A percentile compares a stretch with the other conserved stretches of the same genome.
These are phyloP conservation scores for Chlorella sp. DNA, from an alignment of 139 green algal species.

Conservation along the genomic window DNA sequence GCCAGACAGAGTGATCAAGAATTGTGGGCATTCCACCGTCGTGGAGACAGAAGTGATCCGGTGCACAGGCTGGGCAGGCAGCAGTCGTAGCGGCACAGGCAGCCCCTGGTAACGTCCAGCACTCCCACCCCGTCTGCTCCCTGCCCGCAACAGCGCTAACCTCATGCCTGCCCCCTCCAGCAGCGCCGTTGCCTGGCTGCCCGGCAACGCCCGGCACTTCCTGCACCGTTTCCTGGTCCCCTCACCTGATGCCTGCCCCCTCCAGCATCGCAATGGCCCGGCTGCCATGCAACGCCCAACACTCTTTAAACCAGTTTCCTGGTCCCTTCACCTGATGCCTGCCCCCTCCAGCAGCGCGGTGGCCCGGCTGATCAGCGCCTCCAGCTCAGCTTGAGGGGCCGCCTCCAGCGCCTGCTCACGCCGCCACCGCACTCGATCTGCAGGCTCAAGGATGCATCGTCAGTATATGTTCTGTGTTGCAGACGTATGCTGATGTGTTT, in stretches of 20 bases:
- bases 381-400: conserved; percentile 36
- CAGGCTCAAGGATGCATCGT: not conserved
- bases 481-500: not conserved
- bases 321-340: conserved; percentile 26
- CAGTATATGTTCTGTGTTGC: no score
- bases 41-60: not conserved
- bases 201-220: no score
- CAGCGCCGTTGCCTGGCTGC: no score
- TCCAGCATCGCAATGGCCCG: no score
- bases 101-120: no score
- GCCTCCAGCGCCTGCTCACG: conserved; percentile 1
- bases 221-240: no score
- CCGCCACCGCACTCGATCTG: conserved; percentile 19
- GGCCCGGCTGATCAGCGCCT: conserved; percentile 29
- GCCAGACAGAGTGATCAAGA: not conserved
- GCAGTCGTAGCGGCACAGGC: no score
- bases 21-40: not conserved
- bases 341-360: conserved; percentile 30
- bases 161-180: no score
- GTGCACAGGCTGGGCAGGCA: not conserved
- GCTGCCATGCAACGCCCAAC: no score
- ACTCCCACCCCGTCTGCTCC: no score
- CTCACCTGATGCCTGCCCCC: no score
- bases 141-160: no score
- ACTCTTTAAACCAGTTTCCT: not conserved